A percentile compares a stretch with the other conserved stretches of the same genome.
phyloP scores from a whole-genome alignment of 306 rosid genomes.

The Biancaea sappan region DNA sequence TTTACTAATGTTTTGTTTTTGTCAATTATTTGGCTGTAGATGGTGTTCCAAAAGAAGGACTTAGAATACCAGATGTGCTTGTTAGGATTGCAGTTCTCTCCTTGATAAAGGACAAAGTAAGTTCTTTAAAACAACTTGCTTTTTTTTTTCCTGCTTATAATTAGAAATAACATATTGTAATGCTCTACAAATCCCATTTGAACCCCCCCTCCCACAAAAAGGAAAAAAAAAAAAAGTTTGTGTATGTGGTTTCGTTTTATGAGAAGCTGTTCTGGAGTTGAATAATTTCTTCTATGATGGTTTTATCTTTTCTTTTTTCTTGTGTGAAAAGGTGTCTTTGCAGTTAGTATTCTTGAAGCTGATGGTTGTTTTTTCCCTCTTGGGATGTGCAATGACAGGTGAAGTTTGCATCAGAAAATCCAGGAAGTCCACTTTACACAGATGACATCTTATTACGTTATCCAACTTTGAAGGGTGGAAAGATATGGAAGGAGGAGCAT shows the following conservation, averaged over 20 bases:
- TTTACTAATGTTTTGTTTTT: slow-evolving; percentile 26
- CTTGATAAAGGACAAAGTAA: slow-evolving; percentile 79
- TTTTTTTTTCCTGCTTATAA: neutral
- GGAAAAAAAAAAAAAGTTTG: neutral
- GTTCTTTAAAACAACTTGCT: slow-evolving; percentile 35
- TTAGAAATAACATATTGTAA: slow-evolving; percentile 7
- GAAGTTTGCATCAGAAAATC: slow-evolving; percentile 59
- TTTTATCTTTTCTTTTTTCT: neutral
- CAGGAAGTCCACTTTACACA: slow-evolving; percentile 61
- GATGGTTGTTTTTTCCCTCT: slow-evolving; percentile 3
- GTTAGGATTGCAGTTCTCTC: slow-evolving; percentile 83
- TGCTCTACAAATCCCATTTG: neutral
- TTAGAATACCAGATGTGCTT: slow-evolving; percentile 86
- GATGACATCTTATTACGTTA: slow-evolving; percentile 73
- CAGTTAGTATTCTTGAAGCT: slow-evolving; percentile 27
- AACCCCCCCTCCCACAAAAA: neutral
- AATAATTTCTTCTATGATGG: neutral
- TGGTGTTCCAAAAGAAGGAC: slow-evolving; percentile 99
- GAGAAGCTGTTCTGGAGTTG: neutral
- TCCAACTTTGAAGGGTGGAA: slow-evolving; percentile 83
- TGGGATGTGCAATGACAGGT: slow-evolving; percentile 60
- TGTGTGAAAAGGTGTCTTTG: slow-evolving; percentile 7
- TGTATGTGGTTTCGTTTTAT: neutral
- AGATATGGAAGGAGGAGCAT: slow-evolving; percentile 90
- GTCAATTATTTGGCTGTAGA: slow-evolving; percentile 55